Evolutionary conservation across 2,329 filamentous ascomycete genomes (phyloP).

Genomic region (Sordariomycetes sp.): DNA sequence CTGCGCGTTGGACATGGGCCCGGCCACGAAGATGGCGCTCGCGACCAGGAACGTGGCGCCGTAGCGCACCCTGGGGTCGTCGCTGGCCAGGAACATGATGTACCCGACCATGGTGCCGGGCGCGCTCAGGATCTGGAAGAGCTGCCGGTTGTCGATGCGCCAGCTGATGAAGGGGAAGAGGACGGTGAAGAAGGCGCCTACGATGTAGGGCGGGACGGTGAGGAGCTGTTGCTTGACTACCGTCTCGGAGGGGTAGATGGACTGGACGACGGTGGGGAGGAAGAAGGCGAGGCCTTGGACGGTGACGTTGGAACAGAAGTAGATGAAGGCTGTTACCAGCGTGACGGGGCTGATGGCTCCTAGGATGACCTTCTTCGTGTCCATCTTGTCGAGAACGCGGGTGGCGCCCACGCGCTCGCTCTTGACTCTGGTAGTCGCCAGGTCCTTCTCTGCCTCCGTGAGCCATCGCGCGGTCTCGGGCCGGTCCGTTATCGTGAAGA

Average conservation of each 20-base stretch:
- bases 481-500: conserved; percentile 54
- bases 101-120: conserved; percentile 60
- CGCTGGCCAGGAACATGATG: conserved; percentile 56
- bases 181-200: conserved; percentile 52
- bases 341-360: conserved; percentile 54
- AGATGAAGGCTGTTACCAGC: conserved; percentile 40
- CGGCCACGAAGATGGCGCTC: conserved; percentile 51
- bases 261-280: conserved; percentile 57
- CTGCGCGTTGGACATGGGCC: conserved; percentile 56
- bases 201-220: conserved; percentile 59
- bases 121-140: conserved; percentile 49
- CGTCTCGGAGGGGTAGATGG: conserved; percentile 50
- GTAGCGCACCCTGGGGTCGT: conserved; percentile 44
- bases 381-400: conserved; percentile 50
- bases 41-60: conserved; percentile 62
- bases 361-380: conserved; percentile 45
- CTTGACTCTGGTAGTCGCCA: conserved; percentile 50
- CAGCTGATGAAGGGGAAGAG: conserved; percentile 47
- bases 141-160: conserved; percentile 45
- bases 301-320: conserved; percentile 58
- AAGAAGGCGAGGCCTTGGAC: conserved; percentile 66
- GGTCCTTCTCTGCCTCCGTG: conserved; percentile 48
- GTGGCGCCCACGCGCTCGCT: conserved; percentile 45
- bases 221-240: conserved; percentile 55
- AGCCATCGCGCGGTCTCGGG: conserved; percentile 57